Evolutionary conservation across 345 rosid genomes (phyloP), one percentile per base, ranked within the genome.

Genomic region (Eucalyptus microcorys): DNA sequence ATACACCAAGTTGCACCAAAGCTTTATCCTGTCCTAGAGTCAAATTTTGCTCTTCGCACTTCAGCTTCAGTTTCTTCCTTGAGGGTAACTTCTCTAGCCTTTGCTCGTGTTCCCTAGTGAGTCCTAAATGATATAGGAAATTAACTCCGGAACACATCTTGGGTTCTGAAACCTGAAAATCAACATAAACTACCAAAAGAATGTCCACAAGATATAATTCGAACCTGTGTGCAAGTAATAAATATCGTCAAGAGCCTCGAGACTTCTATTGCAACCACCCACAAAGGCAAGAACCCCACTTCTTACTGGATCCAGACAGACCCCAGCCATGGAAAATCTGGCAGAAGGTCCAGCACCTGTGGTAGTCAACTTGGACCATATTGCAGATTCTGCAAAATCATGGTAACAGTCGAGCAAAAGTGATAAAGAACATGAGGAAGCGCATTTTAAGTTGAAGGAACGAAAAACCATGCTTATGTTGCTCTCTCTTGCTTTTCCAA

Each of bases 251-350:
- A 98, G 89, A 71, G 99, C 99, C 94, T 98, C 99, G 34, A 97
- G 99, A 91, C 92, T 94, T 94, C 93, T 97, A 91, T 94, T 95
- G 93, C 99, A 98, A 87, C 99, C 99, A 90, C 99, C 99, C 19
- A 95, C 88, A 89, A 98, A 92, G 87, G 94, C 92, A 88, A 97
- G 97, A 88, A 93, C 93, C 47, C 99, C 99, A 68, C 93, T 91
- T 90, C 92, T 94, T 81, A 93, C 88, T 10, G 99, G 99, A 94
- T 96, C 97, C 93, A 97, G 94, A 91, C 95, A 95, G 88, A 93
- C 99, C 91, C 99, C 98, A 27, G 98, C 94, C 55, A 96, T 93
- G 80, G 99, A 96, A 92, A 98, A 98, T 92, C 99, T 97, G 37
- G 99, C 95, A 88, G 96, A 96, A 88, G 99, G 99, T 57, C 97